Evolutionary conservation across 306 rosid genomes (phyloP).

Genomic region (Abrus precatorius): DNA sequence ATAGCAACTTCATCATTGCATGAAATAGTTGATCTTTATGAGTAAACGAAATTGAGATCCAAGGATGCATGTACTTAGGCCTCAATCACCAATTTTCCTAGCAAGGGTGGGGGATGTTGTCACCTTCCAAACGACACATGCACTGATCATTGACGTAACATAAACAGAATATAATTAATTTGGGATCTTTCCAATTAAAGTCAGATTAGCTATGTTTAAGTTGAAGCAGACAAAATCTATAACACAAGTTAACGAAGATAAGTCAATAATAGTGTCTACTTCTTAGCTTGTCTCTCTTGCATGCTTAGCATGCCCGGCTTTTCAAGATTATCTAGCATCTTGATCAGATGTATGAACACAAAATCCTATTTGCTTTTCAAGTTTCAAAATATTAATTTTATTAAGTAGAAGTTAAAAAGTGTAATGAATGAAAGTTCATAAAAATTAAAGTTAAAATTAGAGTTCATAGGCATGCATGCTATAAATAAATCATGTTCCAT

Average conservation of each 20-base stretch:
- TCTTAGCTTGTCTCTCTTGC: background rate
- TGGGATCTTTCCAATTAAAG: background rate
- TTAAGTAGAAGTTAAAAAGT: background rate
- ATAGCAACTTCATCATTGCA: constrained; percentile 26
- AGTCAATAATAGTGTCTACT: background rate
- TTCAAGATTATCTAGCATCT: background rate
- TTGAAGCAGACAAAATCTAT: background rate
- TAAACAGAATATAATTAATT: background rate
- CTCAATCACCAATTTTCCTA: constrained; percentile 19
- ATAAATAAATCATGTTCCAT: too few relatives aligned
- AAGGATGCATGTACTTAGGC: constrained; percentile 48
- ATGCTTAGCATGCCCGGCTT: background rate
- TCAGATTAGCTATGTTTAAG: background rate
- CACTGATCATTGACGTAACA: constrained; percentile 38
- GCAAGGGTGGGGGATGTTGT: constrained; percentile 49
- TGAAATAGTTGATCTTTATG: background rate
- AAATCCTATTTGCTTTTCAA: background rate
- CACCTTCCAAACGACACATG: constrained; percentile 48
- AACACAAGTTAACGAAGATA: background rate
- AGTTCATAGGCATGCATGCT: background rate
- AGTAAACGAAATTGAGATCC: background rate
- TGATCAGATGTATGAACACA: background rate
- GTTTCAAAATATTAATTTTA: background rate
- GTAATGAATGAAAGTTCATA: background rate
- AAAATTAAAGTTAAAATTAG: background rate